Evolutionary conservation across 495 filamentous ascomycete species (phyloP).

Genomic region (Thermothielavioides terrestris): DNA sequence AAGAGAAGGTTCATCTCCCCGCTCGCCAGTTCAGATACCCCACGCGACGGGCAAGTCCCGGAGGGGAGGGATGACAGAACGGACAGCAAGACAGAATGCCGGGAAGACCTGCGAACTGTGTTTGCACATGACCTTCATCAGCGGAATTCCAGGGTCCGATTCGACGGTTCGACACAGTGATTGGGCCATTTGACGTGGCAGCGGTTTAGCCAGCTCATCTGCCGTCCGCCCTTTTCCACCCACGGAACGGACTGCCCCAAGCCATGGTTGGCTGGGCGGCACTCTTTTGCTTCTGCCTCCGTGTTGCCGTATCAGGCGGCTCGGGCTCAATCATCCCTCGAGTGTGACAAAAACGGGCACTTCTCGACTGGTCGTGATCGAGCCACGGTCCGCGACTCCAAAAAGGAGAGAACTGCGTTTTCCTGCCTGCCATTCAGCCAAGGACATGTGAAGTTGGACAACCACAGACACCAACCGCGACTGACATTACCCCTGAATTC

Average conservation of each 20-base stretch:
- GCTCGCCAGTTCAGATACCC: not conserved
- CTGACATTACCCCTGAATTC: not conserved
- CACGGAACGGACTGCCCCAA: not conserved
- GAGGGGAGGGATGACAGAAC: not conserved
- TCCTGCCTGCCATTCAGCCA: not conserved
- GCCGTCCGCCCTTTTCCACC: not conserved
- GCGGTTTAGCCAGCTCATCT: constrained; percentile 18
- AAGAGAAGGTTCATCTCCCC: no score
- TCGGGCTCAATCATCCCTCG: not conserved
- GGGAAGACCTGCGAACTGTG: not conserved
- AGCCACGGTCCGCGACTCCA: no score
- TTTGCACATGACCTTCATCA: not conserved
- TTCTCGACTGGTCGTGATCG: no score
- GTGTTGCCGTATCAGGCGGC: not conserved
- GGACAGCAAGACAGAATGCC: not conserved
- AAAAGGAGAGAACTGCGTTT: not conserved
- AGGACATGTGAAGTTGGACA: not conserved
- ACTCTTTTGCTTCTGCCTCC: not conserved
- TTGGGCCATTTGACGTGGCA: constrained; percentile 13
- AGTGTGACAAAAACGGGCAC: not conserved
- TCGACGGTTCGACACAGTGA: not conserved
- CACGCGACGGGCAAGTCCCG: not conserved
- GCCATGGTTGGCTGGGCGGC: no score
- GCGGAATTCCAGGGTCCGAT: constrained; percentile 10
- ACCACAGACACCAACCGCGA: not conserved